Percentiles rank a stretch among this genome's conserved stretches.
Evolutionary conservation across 345 rosid genomes (phyloP).

Genomic region (Gynandropsis gynandra): DNA sequence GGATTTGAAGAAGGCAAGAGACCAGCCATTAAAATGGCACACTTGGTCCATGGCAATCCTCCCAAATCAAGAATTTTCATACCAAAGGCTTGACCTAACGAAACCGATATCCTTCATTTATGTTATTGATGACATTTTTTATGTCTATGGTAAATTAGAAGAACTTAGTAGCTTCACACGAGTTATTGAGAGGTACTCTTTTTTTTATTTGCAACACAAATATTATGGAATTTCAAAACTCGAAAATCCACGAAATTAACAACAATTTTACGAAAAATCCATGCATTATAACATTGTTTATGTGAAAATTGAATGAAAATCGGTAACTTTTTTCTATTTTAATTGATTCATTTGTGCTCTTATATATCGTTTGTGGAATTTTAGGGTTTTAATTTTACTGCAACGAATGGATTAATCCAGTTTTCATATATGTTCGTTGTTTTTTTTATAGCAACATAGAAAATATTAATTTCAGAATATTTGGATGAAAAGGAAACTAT

Average conservation of each 20-base stretch:
- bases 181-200: constrained; percentile 32
- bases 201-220: neutral
- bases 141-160: constrained; percentile 36
- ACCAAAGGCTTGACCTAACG: constrained; percentile 40
- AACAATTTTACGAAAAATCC: too few species aligned
- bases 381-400: too few species aligned
- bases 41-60: constrained; percentile 41
- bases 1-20: constrained; percentile 41
- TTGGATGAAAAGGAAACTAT: too few species aligned
- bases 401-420: too few species aligned
- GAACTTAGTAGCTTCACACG: constrained; percentile 42
- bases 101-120: constrained; percentile 50
- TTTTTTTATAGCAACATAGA: too few species aligned
- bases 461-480: too few species aligned
- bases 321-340: too few species aligned
- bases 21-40: constrained; percentile 50
- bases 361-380: neutral
- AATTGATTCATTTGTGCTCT: neutral
- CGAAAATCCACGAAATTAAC: too few species aligned
- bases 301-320: too few species aligned
- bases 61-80: constrained; percentile 37
- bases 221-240: too few species aligned
- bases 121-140: constrained; percentile 49
- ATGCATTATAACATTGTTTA: too few species aligned
- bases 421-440: too few species aligned